Base-by-base conservation (phyloP, 805 yeast genomes). In the Wickerhamomyces ciferrii region DNA sequence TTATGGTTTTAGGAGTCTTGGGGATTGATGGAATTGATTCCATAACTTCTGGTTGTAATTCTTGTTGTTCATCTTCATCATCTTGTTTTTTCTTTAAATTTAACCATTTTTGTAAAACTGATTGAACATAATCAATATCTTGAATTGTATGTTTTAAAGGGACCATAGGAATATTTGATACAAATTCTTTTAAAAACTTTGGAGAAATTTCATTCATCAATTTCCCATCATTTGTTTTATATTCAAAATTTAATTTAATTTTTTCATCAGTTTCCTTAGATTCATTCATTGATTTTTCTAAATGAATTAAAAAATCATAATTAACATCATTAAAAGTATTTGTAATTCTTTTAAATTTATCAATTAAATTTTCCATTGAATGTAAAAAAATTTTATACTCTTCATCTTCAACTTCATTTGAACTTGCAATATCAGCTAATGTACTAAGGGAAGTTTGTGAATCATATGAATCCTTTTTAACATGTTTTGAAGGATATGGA, bases 351-450 rank as follows among this genome's bases (percentile, higher is more conserved):
- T 47, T 47, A 44, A 52, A 50, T 8, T 43, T 41, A 11, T 44
- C 42, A 18, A 59, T 27, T 8, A 45, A 41, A 9, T 41, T 39
- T 24, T 50, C 54, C 10, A 57, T 27, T 9, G 45, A 48, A 10
- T 41, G 44, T 9, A 54, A 23, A 11, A 54, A 31, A 13, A 19
- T 21, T 3, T 31, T 25, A 23, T 39, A 13, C 5, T 42, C 41
- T 5, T 38, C 36, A 23, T 29, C 24, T 42, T 49, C 19, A 7
- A 23, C 24, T 17, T 35, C 42, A 8, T 39, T 37, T 2, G 43
- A 43, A 9, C 52, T 52, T 2, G 60, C 61, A 39, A 60, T 53
- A 43, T 58, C 62, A 13, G 62, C 64, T n/a, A 60, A 39, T 2
- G 58, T 47, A 2, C 54, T 50, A 9, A 60, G 39, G 0, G 62